Evolutionary conservation across 192 early-diverging fungal genomes (phyloP).

Genomic region (Coemansia sp.): DNA sequence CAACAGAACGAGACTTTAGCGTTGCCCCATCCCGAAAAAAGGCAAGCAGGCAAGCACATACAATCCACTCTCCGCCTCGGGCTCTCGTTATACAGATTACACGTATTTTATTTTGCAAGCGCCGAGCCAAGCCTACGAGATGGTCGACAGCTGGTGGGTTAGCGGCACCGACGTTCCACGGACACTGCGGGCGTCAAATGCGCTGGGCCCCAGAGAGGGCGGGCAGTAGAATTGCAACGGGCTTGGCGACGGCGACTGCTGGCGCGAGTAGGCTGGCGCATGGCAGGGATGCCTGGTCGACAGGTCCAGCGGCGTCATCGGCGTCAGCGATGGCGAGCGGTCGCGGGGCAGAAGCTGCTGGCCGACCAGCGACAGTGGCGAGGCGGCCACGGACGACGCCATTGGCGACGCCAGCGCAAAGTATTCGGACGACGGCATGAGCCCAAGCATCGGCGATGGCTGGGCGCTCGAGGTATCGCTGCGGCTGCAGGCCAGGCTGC

Average conservation of each 20-base stretch:
- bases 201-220: slow-evolving; percentile 39
- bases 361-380: slow-evolving; percentile 16
- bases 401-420: slow-evolving; percentile 29
- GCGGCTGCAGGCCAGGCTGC: slow-evolving; percentile 40
- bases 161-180: slow-evolving; percentile 45
- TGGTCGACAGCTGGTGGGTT: slow-evolving; percentile 40
- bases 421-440: slow-evolving; percentile 28
- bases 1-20: too few species aligned
- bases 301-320: slow-evolving; percentile 44
- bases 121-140: slow-evolving; percentile 11
- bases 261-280: slow-evolving; percentile 42
- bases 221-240: slow-evolving; percentile 20
- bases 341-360: slow-evolving; percentile 24
- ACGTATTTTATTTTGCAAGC: background rate
- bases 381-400: slow-evolving; percentile 18
- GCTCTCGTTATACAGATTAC: too few species aligned
- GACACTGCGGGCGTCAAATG: slow-evolving; percentile 21
- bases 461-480: slow-evolving; percentile 13
- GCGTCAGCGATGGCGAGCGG: slow-evolving; percentile 48
- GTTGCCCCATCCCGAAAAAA: too few species aligned
- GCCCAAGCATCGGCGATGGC: background rate
- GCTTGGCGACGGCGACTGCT: slow-evolving; percentile 5
- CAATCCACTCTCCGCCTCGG: too few species aligned
- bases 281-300: slow-evolving; percentile 42
- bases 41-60: too few species aligned